Percentiles rank a stretch among this genome's conserved stretches.
Evolutionary conservation across 805 yeast genomes (phyloP).

Genomic region (Wickerhamomyces rabaulensis): DNA sequence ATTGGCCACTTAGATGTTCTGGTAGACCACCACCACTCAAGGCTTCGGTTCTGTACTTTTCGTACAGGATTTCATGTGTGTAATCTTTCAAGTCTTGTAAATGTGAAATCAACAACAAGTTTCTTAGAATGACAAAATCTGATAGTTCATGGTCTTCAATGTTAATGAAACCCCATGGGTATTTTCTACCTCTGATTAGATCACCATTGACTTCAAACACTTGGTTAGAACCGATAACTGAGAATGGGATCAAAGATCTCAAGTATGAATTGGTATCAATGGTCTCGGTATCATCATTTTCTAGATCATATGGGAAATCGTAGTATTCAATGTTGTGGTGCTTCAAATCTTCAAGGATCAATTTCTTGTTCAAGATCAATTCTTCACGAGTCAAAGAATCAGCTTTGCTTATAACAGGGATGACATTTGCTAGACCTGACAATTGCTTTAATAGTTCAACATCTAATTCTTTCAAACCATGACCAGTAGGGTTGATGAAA

Average conservation of each 20-base stretch:
- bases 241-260: conserved; percentile 60
- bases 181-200: conserved; percentile 43
- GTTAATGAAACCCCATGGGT: conserved; percentile 57
- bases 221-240: conserved; percentile 65
- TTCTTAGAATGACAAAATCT: conserved; percentile 77
- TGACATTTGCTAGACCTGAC: conserved; percentile 75
- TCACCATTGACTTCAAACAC: conserved; percentile 43
- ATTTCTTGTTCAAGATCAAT: conserved; percentile 62
- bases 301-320: conserved; percentile 61
- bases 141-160: conserved; percentile 69
- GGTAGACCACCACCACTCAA: conserved; percentile 51
- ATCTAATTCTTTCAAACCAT: conserved; percentile 73
- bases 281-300: conserved; percentile 53
- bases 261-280: conserved; percentile 60
- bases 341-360: conserved; percentile 73
- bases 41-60: conserved; percentile 84
- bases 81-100: conserved; percentile 83
- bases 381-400: conserved; percentile 83
- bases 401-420: conserved; percentile 82
- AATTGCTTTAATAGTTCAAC: conserved; percentile 72
- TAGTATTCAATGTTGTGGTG: conserved; percentile 66
- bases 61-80: conserved; percentile 84
- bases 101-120: conserved; percentile 76
- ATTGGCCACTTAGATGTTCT: conserved; percentile 28
- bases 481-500: conserved; percentile 81